Base-by-base conservation (phyloP, 495 filamentous ascomycete species). In the Penicillium odoratum region DNA sequence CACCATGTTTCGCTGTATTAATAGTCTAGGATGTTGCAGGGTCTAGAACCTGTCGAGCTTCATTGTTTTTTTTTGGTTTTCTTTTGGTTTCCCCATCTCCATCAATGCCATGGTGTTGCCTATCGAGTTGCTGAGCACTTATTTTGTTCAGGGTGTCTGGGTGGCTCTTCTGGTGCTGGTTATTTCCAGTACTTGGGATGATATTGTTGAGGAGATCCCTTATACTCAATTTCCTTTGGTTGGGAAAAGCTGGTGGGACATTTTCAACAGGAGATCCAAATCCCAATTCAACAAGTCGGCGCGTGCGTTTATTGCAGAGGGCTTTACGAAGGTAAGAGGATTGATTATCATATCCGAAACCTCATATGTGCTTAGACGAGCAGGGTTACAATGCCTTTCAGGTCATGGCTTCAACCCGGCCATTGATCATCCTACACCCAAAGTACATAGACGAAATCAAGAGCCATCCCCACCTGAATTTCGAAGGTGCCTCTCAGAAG, bases 391-490 rank as follows among this genome's bases (percentile, higher is more conserved):
- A 58, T 51, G 70, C 73, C 11, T 81, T 79, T 53, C 78, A 81
- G 49, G 60, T 76, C 28, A 66, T 74, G 45, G 72, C 65, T 4
- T 47, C 64, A 0, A 65, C 64, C 31, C 59, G 61, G 8, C 71
- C 71, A 0, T 58, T 75, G 49, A 60, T 83, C 47, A 57, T 83
- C 38, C 53, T 83, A 43, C 76, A 79, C 8, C 79, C 77, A n/a
- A 69, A 65, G 46, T 79, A 73, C 59, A 71, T 79, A 13, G 70
- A 81, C 38, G 81, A 83, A 61, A 59, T 81, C 49, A 80, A 80
- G 56, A 79, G 69, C 55, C 62, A 80, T 36, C 67, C 70, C 5
- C 31, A 69, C 36, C 55, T 73, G 10, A 63, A 71, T 54, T 80
- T 82, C 56, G 56, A 71, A 25, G 70, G 69, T 21, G 72, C 75